Evolutionary conservation across 164 flowering plant species (phyloP), one percentile per base, ranked within the genome.

Genomic region (Malania oleifera): DNA sequence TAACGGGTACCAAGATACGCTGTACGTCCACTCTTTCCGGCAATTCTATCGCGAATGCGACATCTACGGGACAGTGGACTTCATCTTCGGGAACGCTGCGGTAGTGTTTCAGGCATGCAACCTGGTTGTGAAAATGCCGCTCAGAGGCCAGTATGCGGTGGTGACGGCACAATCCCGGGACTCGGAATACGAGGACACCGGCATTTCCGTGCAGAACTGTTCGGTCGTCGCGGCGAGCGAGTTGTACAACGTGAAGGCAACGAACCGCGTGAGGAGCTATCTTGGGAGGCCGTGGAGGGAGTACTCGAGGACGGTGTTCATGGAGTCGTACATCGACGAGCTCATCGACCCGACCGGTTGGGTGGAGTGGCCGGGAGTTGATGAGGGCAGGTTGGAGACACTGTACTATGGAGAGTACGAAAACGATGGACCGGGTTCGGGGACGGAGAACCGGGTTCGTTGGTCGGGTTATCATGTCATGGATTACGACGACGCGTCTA

Each of bases 41-140:
- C 98, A 91, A 51, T 91, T 91, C 66, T 91, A 82, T 68, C 56
- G 89, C 9, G 89, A 91, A 38, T 83, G 95, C 28, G 80, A 86
- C 72, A 77, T 91, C n/a, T 76, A 35, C 17, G 98, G 96, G 2
- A 89, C 98, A 25, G 61, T 91, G 2, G 96, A 91, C 60, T 91
- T 62, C 79, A 81, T 89, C 13, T 89, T 87, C 29, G 98, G 98
- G 1, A 85, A 83, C 39, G 96, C 96, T 6, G 91, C 91, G 0
- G 96, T 71, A 1, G 82, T 91, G 8, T 70, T 91, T 71, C 98
- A 91, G 53, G 83, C 60, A 4, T 81, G 79, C 39, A 80, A 80
- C 69, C 69, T 89, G 2, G 55, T 85, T 2, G 74, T 89, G 13
- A 76, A 74, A 44, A 61, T 71, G 71, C 96, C 96, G 1, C 14